Percentiles rank a stretch among this genome's conserved stretches.
Evolutionary conservation across 805 yeast species (phyloP).

Genomic region (Zygosaccharomyces bisporus): DNA sequence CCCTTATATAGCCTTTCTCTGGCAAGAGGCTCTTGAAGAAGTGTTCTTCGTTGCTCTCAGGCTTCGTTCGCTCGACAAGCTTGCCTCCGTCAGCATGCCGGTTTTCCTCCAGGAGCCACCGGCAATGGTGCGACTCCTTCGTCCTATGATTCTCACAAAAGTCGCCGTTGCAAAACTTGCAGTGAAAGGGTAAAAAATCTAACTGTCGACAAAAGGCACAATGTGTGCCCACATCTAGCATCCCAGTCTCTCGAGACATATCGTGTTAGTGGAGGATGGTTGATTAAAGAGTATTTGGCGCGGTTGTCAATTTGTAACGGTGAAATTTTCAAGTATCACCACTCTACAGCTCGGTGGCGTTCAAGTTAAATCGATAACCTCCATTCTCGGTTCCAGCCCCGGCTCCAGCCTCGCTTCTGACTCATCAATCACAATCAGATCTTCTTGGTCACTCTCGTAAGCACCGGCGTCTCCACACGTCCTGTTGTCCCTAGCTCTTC

Average conservation of each 20-base stretch:
- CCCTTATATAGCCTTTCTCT: constrained; percentile 28
- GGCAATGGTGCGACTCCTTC: constrained; percentile 30
- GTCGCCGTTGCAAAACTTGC: constrained; percentile 28
- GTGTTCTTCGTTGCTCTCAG: constrained; percentile 16
- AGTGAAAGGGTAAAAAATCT: constrained; percentile 36
- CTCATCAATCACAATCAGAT: constrained; percentile 5
- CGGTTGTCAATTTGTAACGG: not conserved
- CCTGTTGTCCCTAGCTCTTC: constrained; percentile 25
- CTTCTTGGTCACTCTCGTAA: constrained; percentile 3
- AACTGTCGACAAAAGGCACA: constrained; percentile 33
- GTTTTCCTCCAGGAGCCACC: constrained; percentile 15
- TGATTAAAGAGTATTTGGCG: not conserved
- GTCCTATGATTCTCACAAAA: constrained; percentile 32
- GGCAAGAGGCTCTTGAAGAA: constrained; percentile 33
- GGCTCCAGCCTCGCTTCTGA: not conserved
- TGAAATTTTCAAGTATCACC: constrained; percentile 3
- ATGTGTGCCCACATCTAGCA: constrained; percentile 38
- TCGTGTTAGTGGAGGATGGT: not conserved
- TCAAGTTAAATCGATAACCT: constrained; percentile 5
- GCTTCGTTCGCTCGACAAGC: not conserved
- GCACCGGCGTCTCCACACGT: constrained; percentile 21
- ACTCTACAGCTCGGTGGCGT: not conserved
- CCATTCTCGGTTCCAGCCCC: not conserved
- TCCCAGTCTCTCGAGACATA: constrained; percentile 28
- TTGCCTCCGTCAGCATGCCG: not conserved